Conservation (phyloP, 2,329 filamentous ascomycete genomes). For the Huntiella decipiens region DNA sequence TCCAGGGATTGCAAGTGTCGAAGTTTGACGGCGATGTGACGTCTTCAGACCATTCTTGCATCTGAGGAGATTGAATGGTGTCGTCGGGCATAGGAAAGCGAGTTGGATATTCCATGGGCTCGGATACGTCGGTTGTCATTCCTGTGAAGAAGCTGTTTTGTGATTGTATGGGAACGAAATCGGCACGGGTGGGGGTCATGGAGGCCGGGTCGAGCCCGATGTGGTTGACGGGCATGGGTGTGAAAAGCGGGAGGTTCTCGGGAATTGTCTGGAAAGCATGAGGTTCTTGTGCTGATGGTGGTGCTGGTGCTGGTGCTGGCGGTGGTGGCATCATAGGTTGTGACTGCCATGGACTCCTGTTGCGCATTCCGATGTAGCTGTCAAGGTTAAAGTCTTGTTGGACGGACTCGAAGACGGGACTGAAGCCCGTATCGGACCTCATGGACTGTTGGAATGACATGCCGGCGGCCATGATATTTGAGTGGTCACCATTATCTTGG, state of each 20-base stretch:
- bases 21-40: background rate
- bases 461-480: too few relatives aligned
- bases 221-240: background rate
- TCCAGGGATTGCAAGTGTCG: background rate
- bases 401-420: background rate
- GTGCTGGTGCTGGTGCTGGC: background rate
- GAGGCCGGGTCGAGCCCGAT: background rate
- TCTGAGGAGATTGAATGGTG: too few relatives aligned
- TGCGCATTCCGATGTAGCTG: background rate
- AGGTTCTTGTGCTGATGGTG: background rate
- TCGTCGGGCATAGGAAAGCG: too few relatives aligned
- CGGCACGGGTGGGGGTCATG: background rate
- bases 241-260: background rate
- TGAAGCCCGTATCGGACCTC: too few relatives aligned
- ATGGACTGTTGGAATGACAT: too few relatives aligned
- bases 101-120: too few relatives aligned
- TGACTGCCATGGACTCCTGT: background rate
- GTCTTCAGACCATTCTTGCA: too few relatives aligned
- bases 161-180: background rate
- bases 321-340: background rate
- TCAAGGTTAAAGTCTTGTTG: slow-evolving; percentile 3
- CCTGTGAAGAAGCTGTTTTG: background rate
- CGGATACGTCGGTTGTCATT: too few relatives aligned
- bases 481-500: too few relatives aligned
- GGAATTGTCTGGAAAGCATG: background rate